phyloP scores from a whole-genome alignment of 176 grass and related monocot species.

The Lolium multiflorum region DNA sequence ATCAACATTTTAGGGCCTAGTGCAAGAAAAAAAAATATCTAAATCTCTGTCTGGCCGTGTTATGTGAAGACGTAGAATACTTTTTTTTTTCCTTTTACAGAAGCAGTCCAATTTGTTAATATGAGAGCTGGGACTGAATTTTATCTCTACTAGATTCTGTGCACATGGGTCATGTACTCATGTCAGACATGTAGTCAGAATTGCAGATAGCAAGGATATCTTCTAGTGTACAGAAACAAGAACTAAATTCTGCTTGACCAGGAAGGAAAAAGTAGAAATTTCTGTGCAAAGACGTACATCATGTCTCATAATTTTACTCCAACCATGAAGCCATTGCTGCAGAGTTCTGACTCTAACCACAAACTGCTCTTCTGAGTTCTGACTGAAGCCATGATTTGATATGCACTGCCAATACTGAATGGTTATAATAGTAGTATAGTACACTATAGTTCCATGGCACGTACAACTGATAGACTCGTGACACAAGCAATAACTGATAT shows the following conservation, averaged over 20 bases:
- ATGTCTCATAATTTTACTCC: no score
- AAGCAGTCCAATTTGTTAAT: background rate
- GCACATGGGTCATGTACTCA: no score
- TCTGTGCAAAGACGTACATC: background rate
- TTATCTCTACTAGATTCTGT: no score
- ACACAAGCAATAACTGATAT: no score
- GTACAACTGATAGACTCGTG: no score
- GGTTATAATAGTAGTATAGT: no score
- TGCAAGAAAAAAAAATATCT: no score
- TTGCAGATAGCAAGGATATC: background rate
- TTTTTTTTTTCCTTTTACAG: background rate
- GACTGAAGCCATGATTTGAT: background rate
- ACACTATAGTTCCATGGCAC: no score
- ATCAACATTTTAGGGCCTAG: no score
- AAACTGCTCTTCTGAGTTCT: background rate
- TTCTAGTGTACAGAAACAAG: background rate
- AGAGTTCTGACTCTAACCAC: background rate
- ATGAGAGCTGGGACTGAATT: no score
- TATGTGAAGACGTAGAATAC: background rate
- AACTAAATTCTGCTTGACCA: background rate
- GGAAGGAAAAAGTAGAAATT: background rate
- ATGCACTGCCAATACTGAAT: no score
- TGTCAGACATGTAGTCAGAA: background rate
- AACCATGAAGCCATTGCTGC: background rate
- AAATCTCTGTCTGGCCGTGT: background rate